phyloP scores from a whole-genome alignment of 2,329 filamentous ascomycete genomes.

The Clonostachys chloroleuca region DNA sequence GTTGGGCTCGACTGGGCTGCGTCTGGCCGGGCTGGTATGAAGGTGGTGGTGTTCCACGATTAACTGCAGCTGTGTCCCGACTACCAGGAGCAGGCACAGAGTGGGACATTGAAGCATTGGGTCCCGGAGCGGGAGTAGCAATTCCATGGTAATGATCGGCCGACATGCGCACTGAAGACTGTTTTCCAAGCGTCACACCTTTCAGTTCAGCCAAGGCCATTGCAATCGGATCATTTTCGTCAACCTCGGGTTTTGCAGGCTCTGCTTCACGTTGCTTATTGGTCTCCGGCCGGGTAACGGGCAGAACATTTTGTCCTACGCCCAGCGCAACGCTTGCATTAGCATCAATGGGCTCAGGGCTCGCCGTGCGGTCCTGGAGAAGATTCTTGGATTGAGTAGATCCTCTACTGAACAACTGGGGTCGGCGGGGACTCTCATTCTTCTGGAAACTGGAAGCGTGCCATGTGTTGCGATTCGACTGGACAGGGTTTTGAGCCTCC shows the following conservation, averaged over 20 bases:
- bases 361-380: constrained; percentile 43
- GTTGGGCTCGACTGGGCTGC: background rate
- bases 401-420: constrained; percentile 31
- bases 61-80: constrained; percentile 43
- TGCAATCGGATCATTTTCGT: constrained; percentile 83
- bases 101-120: constrained; percentile 32
- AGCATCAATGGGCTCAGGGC: constrained; percentile 85
- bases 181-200: constrained; percentile 71
- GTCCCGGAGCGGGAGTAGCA: constrained; percentile 67
- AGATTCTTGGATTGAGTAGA: constrained; percentile 22
- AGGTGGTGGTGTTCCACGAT: constrained; percentile 76
- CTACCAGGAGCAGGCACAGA: constrained; percentile 55
- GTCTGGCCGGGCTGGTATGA: constrained; percentile 58
- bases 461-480: constrained; percentile 56
- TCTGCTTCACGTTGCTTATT: constrained; percentile 45
- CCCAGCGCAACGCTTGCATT: constrained; percentile 91
- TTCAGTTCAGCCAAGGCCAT: constrained; percentile 90
- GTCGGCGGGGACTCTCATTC: constrained; percentile 24
- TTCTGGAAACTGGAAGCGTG: constrained; percentile 27
- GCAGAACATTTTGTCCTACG: constrained; percentile 92
- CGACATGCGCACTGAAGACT: constrained; percentile 79
- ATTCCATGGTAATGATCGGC: constrained; percentile 96
- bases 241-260: constrained; percentile 31
- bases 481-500: constrained; percentile 41
- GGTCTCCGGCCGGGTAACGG: constrained; percentile 66